phyloP scores from a whole-genome alignment of 352 stramenopile genomes.

The Pilasporangium apinafurcum region DNA sequence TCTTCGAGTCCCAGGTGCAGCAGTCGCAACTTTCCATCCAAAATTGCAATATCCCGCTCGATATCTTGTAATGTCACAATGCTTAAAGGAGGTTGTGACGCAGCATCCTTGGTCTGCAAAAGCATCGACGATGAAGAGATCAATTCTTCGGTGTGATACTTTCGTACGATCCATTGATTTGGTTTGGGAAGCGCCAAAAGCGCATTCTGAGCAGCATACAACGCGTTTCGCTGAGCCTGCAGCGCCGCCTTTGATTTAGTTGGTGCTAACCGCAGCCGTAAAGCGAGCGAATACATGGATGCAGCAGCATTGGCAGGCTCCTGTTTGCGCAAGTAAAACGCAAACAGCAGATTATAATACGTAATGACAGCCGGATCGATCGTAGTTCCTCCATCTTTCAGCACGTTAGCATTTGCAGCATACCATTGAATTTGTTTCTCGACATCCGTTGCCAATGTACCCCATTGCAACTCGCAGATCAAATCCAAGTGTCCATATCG shows the following conservation, averaged over 20 bases:
- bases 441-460: constrained; percentile 41
- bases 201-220: constrained; percentile 41
- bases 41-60: constrained; percentile 36
- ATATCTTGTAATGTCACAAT: constrained; percentile 66
- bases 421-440: constrained; percentile 74
- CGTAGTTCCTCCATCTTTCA: constrained; percentile 14
- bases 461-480: constrained; percentile 73
- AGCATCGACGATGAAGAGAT: constrained; percentile 3
- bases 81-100: constrained; percentile 18
- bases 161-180: constrained; percentile 68
- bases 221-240: constrained; percentile 51
- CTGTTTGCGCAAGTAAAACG: constrained; percentile 58
- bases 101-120: constrained; percentile 4
- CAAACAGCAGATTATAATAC: constrained; percentile 67
- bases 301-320: constrained; percentile 56
- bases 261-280: constrained; percentile 36
- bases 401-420: constrained; percentile 55
- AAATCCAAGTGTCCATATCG: constrained; percentile 60
- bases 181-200: constrained; percentile 28
- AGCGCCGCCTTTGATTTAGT: constrained; percentile 31
- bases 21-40: constrained; percentile 62
- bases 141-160: constrained; percentile 57
- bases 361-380: constrained; percentile 40
- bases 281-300: constrained; percentile 47
- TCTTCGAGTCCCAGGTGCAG: constrained; percentile 43